Base-by-base conservation (phyloP, 192 early-diverging fungal genomes). In the Jimgerdemannia lactiflua region DNA sequence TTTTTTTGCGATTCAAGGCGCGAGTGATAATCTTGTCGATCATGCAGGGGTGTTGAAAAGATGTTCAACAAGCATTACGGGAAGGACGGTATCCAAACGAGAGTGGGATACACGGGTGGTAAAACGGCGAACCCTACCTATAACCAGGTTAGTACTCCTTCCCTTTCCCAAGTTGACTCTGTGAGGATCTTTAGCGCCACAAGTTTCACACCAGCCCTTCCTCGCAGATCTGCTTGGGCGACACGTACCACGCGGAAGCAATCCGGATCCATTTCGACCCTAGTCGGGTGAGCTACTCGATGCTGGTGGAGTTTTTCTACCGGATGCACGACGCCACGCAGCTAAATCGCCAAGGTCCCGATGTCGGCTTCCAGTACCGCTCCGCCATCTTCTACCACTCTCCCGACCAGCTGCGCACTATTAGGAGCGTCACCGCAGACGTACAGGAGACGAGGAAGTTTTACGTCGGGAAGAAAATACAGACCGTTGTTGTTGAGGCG, bases 301-400 rank as follows among this genome's bases (percentile, higher is more conserved):
- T 85, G 6, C 83, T 99, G 19, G 79, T 95, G 8, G 90, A 92
- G 70, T 91, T 92, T 75, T 97, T 97, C 79, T 97, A 93, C 81
- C 89, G 89, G 75, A 90, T 89, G 78, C 92, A 95, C 80, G 94
- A 98, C 76, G 95, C 97, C 3, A 97, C 95, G 3, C 94, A 93
- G 18, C 73, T 87, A 39, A 92, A 95, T 78, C 85, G 86, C 2
- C 95, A 97, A 75, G 96, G 96, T 4, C 86, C 85, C 70, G 95
- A 98, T 78, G 71, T 86, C 59, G 95, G 97, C 19, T 89, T 92
- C n/a, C 97, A 98, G 85, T 88, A 98, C 86, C 88, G 96, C 4
- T 93, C 91, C 3, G 94, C 86, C 19, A 95, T 98, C 75, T 94
- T 94, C 75, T 94, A 92, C 78, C 92, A 95, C 80, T 83, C 77